These are phyloP conservation scores for Geranomyces michiganensis DNA, from an alignment of 192 early-diverging fungal species.

Conservation along the genomic window DNA sequence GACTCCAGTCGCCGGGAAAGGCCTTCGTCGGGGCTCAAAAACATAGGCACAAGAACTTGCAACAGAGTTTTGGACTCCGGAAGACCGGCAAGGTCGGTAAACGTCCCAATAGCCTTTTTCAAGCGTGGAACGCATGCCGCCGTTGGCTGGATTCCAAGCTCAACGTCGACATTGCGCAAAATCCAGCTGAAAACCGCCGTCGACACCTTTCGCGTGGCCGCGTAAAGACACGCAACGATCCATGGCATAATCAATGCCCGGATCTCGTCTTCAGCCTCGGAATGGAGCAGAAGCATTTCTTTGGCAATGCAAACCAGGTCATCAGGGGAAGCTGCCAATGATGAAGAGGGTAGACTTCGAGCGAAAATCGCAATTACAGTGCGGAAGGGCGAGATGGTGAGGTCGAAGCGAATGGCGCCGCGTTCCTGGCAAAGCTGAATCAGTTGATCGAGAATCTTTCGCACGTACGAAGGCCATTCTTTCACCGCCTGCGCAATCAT, in stretches of 20 bases:
- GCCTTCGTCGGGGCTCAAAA: slow-evolving; percentile 2
- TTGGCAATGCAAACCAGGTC: not conserved
- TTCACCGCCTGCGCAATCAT: not conserved
- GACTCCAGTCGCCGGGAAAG: not conserved
- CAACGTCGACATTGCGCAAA: not conserved
- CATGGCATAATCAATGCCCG: slow-evolving; percentile 1
- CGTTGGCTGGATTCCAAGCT: not conserved
- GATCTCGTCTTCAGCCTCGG: not conserved
- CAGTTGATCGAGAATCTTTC: slow-evolving; percentile 1
- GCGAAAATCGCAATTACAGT: not conserved
- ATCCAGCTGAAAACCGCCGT: too few relatives aligned
- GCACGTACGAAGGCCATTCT: not conserved
- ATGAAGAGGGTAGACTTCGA: not conserved
- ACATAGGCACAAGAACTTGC: not conserved
- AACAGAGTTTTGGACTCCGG: not conserved
- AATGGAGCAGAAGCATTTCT: not conserved
- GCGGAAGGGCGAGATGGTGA: too few relatives aligned
- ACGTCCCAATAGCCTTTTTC: not conserved
- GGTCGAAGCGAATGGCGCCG: too few relatives aligned
- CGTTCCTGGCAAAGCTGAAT: not conserved
- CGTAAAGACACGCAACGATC: not conserved
- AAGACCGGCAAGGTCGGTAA: not conserved
- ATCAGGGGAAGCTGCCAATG: not conserved
- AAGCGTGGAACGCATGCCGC: not conserved
- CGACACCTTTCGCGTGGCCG: too few relatives aligned